These are phyloP conservation scores for Ceratobasidium sp. DNA, from an alignment of 1,284 basidiomycete species.

Conservation along the genomic window DNA sequence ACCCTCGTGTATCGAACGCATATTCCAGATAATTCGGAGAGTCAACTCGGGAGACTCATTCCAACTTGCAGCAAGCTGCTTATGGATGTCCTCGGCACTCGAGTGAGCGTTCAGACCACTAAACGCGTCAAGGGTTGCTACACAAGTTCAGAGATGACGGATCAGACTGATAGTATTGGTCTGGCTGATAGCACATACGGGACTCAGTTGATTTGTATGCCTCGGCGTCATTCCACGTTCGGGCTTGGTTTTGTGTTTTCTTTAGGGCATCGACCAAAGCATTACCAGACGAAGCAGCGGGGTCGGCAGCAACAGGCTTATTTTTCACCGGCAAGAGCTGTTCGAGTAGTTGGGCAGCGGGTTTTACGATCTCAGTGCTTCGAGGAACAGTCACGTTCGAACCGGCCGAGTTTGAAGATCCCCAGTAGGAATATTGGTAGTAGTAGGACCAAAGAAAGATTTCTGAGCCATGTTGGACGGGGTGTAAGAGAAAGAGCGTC, in stretches of 20 bases:
- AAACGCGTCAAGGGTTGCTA: constrained; percentile 41
- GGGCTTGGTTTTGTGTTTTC: constrained; percentile 41
- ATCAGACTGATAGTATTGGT: background rate
- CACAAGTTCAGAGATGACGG: background rate
- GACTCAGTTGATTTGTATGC: constrained; percentile 40
- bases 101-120: constrained; percentile 52
- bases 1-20: constrained; percentile 74
- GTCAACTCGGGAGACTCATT: constrained; percentile 66
- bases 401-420: background rate
- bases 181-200: background rate
- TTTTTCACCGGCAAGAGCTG: constrained; percentile 37
- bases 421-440: constrained; percentile 27
- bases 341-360: constrained; percentile 41
- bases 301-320: constrained; percentile 5
- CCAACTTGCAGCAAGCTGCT: constrained; percentile 66
- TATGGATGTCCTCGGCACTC: constrained; percentile 54
- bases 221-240: constrained; percentile 39
- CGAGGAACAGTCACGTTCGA: constrained; percentile 38
- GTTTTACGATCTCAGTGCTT: constrained; percentile 17
- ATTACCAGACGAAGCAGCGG: constrained; percentile 5
- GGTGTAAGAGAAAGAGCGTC: background rate
- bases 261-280: constrained; percentile 33
- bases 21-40: constrained; percentile 72
- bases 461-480: constrained; percentile 20
- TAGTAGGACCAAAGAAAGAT: constrained; percentile 43